Percentiles rank a stretch among this genome's conserved stretches.
These are phyloP conservation scores for Grosmannia huntii DNA, from an alignment of 2,329 filamentous ascomycete species.

Conservation along the genomic window DNA sequence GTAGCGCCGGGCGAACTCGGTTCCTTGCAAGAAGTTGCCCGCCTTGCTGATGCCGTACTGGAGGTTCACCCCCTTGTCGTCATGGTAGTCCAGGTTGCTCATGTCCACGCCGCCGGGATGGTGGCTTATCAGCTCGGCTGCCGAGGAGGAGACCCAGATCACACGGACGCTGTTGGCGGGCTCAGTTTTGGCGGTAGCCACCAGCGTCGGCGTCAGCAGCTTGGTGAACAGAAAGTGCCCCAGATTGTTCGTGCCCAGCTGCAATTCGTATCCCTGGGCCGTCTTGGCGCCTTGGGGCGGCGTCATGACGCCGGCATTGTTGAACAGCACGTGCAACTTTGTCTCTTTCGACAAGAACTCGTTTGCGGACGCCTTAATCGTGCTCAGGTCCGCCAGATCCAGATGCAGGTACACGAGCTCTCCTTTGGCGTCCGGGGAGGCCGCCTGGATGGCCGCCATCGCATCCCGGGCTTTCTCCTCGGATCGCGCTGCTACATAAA, in stretches of 20 bases:
- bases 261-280: constrained; percentile 15
- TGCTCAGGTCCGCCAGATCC: constrained; percentile 22
- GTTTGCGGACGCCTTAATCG: constrained; percentile 16
- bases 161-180: constrained; percentile 10
- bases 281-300: constrained; percentile 17
- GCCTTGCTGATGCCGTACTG: constrained; percentile 10
- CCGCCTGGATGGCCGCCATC: constrained; percentile 24
- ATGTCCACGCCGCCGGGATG: constrained; percentile 7
- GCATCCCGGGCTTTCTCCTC: constrained; percentile 24
- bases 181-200: constrained; percentile 5
- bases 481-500: constrained; percentile 36
- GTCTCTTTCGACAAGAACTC: constrained; percentile 18
- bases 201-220: constrained; percentile 13
- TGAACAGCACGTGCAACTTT: constrained; percentile 22
- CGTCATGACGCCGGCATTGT: constrained; percentile 25
- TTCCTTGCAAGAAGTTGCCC: constrained; percentile 10
- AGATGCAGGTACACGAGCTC: constrained; percentile 25
- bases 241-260: constrained; percentile 14
- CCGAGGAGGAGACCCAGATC: constrained; percentile 11
- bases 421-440: constrained; percentile 19
- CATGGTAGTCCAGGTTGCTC: constrained; percentile 8
- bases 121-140: constrained; percentile 8
- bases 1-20: constrained; percentile 11
- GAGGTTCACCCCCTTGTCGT: background rate
- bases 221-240: constrained; percentile 14